A percentile compares a stretch with the other conserved stretches of the same genome.
These are phyloP conservation scores for Cylindrodendrum hubeiense DNA, from an alignment of 2,329 filamentous ascomycete genomes.

Conservation along the genomic window DNA sequence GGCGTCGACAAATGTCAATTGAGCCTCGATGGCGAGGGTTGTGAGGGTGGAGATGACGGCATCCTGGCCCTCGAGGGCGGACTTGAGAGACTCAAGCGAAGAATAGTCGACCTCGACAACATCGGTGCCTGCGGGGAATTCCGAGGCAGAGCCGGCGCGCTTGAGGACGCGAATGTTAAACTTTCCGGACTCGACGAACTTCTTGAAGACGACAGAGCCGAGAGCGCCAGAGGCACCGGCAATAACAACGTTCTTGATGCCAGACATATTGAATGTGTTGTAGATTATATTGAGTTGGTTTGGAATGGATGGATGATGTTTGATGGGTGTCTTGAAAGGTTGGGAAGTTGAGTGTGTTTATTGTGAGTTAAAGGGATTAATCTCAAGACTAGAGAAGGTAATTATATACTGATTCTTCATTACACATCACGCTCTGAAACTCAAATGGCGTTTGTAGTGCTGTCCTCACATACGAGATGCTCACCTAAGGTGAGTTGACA, in stretches of 20 bases:
- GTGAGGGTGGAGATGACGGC: slow-evolving; percentile 60
- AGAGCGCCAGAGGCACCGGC: slow-evolving; percentile 53
- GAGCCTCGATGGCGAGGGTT: slow-evolving; percentile 54
- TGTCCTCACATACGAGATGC: background rate
- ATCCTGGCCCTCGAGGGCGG: slow-evolving; percentile 67
- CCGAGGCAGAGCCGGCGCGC: slow-evolving; percentile 55
- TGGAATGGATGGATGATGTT: background rate
- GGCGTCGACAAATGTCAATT: slow-evolving; percentile 65
- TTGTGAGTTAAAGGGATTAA: background rate
- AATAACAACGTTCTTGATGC: slow-evolving; percentile 54
- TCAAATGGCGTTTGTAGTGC: background rate
- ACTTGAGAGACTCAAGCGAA: slow-evolving; percentile 60
- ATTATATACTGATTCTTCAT: slow-evolving; percentile 11
- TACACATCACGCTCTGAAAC: background rate
- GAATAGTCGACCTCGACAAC: slow-evolving; percentile 55
- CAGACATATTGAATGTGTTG: slow-evolving; percentile 40
- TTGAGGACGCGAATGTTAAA: slow-evolving; percentile 54
- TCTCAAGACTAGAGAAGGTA: background rate
- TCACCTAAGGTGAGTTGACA: slow-evolving; percentile 9
- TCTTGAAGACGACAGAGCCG: slow-evolving; percentile 47
- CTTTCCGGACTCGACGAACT: slow-evolving; percentile 45
- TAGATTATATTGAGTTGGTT: background rate
- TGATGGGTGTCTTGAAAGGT: background rate
- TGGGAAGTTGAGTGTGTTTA: slow-evolving; percentile 6
- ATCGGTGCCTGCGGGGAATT: slow-evolving; percentile 45